Evolutionary conservation across 2,329 filamentous ascomycete species (phyloP).

Genomic region (Pseudogymnoascus sp.): DNA sequence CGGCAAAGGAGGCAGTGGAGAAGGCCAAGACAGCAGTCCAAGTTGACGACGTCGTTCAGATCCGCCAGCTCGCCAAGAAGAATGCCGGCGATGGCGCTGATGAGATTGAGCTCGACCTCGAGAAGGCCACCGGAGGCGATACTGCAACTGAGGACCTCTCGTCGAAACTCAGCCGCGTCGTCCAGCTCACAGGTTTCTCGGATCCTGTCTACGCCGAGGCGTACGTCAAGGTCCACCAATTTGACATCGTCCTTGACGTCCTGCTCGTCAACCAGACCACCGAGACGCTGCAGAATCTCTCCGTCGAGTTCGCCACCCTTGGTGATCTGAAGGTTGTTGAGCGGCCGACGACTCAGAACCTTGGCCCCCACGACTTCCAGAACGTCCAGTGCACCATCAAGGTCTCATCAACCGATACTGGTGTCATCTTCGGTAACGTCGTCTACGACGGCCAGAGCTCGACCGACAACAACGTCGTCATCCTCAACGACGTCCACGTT

Average conservation of each 20-base stretch:
- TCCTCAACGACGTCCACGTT: constrained; percentile 94
- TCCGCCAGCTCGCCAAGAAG: constrained; percentile 90
- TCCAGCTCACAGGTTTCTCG: constrained; percentile 96
- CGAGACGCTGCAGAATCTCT: constrained; percentile 92
- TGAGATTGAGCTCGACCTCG: constrained; percentile 80
- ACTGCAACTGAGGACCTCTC: constrained; percentile 74
- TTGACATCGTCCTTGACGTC: constrained; percentile 95
- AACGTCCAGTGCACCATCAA: constrained; percentile 99
- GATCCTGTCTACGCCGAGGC: constrained; percentile 98
- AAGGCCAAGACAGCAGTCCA: constrained; percentile 91
- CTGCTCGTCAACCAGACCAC: constrained; percentile 94
- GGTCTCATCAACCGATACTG: constrained; percentile 94
- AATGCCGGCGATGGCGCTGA: constrained; percentile 73
- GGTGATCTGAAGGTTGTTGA: constrained; percentile 98
- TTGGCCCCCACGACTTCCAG: constrained; percentile 91
- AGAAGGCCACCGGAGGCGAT: constrained; percentile 90
- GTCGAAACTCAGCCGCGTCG: constrained; percentile 90
- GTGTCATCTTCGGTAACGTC: constrained; percentile 97
- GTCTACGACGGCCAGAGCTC: constrained; percentile 92
- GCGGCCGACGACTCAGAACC: constrained; percentile 88
- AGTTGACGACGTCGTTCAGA: constrained; percentile 88
- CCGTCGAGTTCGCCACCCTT: constrained; percentile 95
- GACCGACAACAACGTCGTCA: constrained; percentile 92
- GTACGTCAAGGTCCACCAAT: constrained; percentile 97
- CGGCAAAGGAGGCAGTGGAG: constrained; percentile 85